phyloP scores from a whole-genome alignment of 176 grass and related monocot species.

The Carex myosuroides region DNA sequence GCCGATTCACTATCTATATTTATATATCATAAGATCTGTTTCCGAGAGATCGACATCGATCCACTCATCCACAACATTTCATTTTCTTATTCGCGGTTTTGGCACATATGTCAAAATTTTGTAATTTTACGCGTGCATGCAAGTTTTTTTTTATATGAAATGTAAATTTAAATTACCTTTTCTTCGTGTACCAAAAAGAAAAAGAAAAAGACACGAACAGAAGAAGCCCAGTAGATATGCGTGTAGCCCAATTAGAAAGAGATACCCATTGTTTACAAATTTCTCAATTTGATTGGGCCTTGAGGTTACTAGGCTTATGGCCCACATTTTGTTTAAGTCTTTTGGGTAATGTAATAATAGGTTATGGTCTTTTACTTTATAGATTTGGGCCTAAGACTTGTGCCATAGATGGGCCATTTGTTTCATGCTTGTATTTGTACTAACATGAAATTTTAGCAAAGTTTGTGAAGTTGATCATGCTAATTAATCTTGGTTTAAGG shows the following conservation, averaged over 20 bases:
- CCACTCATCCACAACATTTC: background rate
- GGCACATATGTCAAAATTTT: background rate
- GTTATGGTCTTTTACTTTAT: background rate
- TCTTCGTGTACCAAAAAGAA: background rate
- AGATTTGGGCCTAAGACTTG: background rate
- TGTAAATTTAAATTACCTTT: background rate
- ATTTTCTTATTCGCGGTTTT: background rate
- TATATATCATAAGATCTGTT: background rate
- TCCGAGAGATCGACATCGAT: background rate
- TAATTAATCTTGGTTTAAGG: constrained; percentile 21
- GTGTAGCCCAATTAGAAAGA: background rate
- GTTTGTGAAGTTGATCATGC: background rate
- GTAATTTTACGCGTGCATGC: background rate
- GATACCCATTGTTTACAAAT: background rate
- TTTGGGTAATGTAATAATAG: background rate
- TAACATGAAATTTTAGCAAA: background rate
- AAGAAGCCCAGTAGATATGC: background rate
- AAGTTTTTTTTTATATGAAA: background rate
- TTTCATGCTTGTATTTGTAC: background rate
- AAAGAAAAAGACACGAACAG: background rate
- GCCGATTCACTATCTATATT: background rate
- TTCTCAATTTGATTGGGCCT: background rate
- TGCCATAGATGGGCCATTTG: background rate
- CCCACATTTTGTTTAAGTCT: background rate
- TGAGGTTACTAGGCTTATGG: background rate